Evolutionary conservation across 352 stramenopile species (phyloP).

Genomic region (Phytophthora rubi): DNA sequence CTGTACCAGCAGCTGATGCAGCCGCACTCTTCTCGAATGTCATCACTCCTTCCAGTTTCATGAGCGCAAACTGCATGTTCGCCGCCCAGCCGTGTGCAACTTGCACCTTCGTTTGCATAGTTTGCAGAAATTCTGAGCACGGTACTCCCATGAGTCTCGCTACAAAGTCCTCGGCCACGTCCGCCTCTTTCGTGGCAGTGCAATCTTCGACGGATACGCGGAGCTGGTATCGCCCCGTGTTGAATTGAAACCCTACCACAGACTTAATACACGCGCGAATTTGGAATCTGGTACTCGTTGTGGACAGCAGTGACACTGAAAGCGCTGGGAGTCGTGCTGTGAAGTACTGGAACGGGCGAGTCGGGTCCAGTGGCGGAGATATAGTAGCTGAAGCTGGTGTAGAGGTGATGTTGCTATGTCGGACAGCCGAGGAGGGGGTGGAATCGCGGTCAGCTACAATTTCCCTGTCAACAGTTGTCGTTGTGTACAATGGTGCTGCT

Average conservation of each 20-base stretch:
- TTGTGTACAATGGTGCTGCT: neutral
- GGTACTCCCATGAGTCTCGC: constrained; percentile 77
- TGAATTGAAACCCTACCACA: constrained; percentile 83
- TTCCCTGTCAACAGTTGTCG: constrained; percentile 1
- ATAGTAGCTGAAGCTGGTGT: neutral
- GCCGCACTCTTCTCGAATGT: constrained; percentile 37
- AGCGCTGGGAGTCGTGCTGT: constrained; percentile 29
- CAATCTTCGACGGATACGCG: constrained; percentile 82
- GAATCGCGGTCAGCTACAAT: neutral
- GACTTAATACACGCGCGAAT: constrained; percentile 85
- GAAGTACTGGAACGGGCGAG: constrained; percentile 65
- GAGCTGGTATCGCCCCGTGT: constrained; percentile 71
- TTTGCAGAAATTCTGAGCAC: constrained; percentile 68
- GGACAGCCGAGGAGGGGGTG: constrained; percentile 10
- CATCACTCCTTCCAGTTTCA: constrained; percentile 86
- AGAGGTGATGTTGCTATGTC: constrained; percentile 8
- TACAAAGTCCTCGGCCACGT: constrained; percentile 65
- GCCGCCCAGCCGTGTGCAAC: constrained; percentile 70
- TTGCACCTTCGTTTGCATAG: constrained; percentile 67
- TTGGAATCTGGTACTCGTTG: constrained; percentile 37
- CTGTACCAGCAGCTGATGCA: constrained; percentile 24
- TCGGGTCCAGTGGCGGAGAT: constrained; percentile 21
- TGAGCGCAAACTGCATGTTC: constrained; percentile 82
- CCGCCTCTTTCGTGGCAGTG: constrained; percentile 57
- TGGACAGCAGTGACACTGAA: constrained; percentile 14